Conservation (phyloP, 2,329 filamentous ascomycete genomes). For the Xylariaceae sp. region DNA sequence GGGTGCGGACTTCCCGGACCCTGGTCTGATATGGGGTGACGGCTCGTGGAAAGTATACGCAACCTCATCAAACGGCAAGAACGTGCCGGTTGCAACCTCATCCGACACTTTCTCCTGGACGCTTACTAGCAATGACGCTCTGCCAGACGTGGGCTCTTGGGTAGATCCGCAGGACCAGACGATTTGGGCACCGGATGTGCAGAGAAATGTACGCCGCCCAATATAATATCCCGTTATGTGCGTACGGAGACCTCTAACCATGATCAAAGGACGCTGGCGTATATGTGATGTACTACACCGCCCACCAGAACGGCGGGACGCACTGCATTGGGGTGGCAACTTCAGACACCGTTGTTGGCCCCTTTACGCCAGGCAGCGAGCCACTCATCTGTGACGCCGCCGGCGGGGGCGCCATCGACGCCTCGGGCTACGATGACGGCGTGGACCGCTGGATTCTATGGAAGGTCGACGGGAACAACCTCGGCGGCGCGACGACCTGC, state of each 20-base stretch:
- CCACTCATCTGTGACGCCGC: constrained; percentile 36
- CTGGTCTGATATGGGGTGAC: constrained; percentile 33
- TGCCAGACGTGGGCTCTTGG: constrained; percentile 35
- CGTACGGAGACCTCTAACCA: background rate
- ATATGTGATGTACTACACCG: constrained; percentile 39
- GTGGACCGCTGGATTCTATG: constrained; percentile 36
- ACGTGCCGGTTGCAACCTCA: constrained; percentile 34
- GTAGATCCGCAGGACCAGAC: constrained; percentile 27
- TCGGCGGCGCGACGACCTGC: constrained; percentile 37
- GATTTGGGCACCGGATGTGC: constrained; percentile 38
- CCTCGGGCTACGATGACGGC: constrained; percentile 37
- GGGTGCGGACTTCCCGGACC: constrained; percentile 34
- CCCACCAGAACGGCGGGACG: constrained; percentile 28
- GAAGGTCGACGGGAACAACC: constrained; percentile 39
- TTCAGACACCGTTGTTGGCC: constrained; percentile 30
- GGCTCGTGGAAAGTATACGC: constrained; percentile 37
- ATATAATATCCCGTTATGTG: background rate
- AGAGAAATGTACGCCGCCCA: constrained; percentile 32
- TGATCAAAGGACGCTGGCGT: constrained; percentile 30
- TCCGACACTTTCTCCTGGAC: constrained; percentile 32
- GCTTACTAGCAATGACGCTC: constrained; percentile 31
- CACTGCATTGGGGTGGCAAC: constrained; percentile 39
- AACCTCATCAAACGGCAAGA: constrained; percentile 34
- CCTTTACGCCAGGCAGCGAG: constrained; percentile 27
- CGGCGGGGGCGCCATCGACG: constrained; percentile 36